Percentiles rank a stretch among this genome's conserved stretches.
Conservation (phyloP, 2,329 filamentous ascomycete genomes). For the Rhynchosporium agropyri region DNA sequence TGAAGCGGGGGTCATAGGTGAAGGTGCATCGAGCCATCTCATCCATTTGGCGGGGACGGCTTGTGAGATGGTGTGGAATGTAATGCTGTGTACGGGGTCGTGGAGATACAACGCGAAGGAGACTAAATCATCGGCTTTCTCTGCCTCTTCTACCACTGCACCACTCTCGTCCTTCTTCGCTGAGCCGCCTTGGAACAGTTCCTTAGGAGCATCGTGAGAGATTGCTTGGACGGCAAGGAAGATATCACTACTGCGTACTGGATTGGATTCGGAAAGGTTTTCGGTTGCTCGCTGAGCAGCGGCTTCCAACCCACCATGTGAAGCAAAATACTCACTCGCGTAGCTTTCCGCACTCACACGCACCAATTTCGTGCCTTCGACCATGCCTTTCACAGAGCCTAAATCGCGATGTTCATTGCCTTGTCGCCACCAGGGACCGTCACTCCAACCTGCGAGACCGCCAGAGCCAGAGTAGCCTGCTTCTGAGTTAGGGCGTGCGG, state of each 20-base stretch:
- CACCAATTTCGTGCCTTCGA: slow-evolving; percentile 88
- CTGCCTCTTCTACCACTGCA: slow-evolving; percentile 52
- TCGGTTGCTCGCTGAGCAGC: slow-evolving; percentile 81
- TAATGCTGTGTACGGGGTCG: slow-evolving; percentile 90
- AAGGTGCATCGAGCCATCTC: slow-evolving; percentile 82
- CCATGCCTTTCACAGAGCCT: slow-evolving; percentile 75
- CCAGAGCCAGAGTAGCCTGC: slow-evolving; percentile 59
- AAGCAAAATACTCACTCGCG: slow-evolving; percentile 79
- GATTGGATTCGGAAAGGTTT: slow-evolving; percentile 79
- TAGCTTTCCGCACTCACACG: slow-evolving; percentile 88
- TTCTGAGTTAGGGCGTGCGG: slow-evolving; percentile 66
- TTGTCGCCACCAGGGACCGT: slow-evolving; percentile 95
- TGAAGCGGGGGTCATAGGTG: slow-evolving; percentile 55
- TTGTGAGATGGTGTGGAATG: slow-evolving; percentile 83
- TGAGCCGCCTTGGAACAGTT: slow-evolving; percentile 67
- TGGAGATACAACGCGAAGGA: slow-evolving; percentile 78
- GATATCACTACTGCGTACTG: slow-evolving; percentile 88
- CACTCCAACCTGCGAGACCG: slow-evolving; percentile 73
- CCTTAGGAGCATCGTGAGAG: slow-evolving; percentile 61
- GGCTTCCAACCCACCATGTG: slow-evolving; percentile 76
- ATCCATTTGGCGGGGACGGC: slow-evolving; percentile 83
- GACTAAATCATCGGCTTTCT: slow-evolving; percentile 61
- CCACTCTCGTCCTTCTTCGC: slow-evolving; percentile 58
- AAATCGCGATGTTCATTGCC: slow-evolving; percentile 71
- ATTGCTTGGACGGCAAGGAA: slow-evolving; percentile 96